phyloP scores from a whole-genome alignment of 768 basidiomycete genomes.

The Kwoniella mangroviensis region DNA sequence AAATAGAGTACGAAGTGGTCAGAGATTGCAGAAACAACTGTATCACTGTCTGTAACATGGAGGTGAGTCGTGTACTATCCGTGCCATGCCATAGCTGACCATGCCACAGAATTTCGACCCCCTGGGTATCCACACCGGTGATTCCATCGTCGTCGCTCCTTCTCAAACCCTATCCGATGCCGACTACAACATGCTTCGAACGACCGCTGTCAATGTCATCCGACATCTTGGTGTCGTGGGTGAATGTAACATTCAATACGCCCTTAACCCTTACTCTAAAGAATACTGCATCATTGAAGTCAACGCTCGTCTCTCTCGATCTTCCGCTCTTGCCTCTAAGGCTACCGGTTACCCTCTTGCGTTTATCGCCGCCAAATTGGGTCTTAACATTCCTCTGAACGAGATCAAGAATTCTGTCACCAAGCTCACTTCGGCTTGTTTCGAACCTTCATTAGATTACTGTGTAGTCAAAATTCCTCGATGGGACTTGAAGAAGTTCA shows the following conservation, averaged over 20 bases:
- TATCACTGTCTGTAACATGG: slow-evolving; percentile 99
- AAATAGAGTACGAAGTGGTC: slow-evolving; percentile 99
- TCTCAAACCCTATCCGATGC: slow-evolving; percentile 97
- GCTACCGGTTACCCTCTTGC: slow-evolving; percentile 97
- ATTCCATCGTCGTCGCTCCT: slow-evolving; percentile 96
- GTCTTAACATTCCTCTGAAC: slow-evolving; percentile 94
- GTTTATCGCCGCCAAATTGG: slow-evolving; percentile 97
- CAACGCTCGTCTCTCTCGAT: slow-evolving; percentile 97
- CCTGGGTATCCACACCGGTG: slow-evolving; percentile 96
- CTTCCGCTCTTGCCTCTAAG: slow-evolving; percentile 96
- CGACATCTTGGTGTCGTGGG: slow-evolving; percentile 97
- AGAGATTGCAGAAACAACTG: slow-evolving; percentile 97
- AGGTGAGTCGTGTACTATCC: slow-evolving; percentile 66
- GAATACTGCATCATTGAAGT: slow-evolving; percentile 99
- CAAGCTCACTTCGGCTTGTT: slow-evolving; percentile 94
- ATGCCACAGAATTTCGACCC: slow-evolving; percentile 92
- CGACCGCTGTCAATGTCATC: slow-evolving; percentile 96
- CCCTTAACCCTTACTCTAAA: slow-evolving; percentile 89
- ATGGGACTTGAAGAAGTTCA: slow-evolving; percentile 99
- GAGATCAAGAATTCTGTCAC: slow-evolving; percentile 98
- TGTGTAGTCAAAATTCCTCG: slow-evolving; percentile 97
- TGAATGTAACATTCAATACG: slow-evolving; percentile 99
- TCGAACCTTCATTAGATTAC: slow-evolving; percentile 97
- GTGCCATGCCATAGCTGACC: background rate
- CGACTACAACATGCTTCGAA: slow-evolving; percentile 99